phyloP scores from a whole-genome alignment of 129 eudicot genomes.

The Pseudognaphalium luteoalbum region DNA sequence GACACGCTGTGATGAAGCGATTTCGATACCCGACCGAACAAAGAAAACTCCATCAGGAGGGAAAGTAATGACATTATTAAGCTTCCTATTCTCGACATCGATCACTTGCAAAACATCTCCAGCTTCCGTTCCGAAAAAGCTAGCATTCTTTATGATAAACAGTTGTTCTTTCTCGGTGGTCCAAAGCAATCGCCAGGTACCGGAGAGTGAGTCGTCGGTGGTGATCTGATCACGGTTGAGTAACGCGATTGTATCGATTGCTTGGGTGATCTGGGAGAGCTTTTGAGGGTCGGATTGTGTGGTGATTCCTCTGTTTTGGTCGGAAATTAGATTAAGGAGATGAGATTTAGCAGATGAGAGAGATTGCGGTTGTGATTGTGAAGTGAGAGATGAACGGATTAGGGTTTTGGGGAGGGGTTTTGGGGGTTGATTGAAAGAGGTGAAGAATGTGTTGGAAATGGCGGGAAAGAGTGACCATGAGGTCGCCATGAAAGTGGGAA shows the following conservation, averaged over 20 bases:
- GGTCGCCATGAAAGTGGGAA: constrained; percentile 55
- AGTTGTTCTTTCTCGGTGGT: constrained; percentile 95
- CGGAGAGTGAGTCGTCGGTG: constrained; percentile 60
- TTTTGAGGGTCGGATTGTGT: constrained; percentile 69
- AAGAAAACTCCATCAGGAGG: constrained; percentile 94
- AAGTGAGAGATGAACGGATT: constrained; percentile 57
- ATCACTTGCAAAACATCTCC: constrained; percentile 96
- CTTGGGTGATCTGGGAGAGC: constrained; percentile 59
- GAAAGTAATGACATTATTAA: constrained; percentile 85
- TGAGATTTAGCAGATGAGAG: constrained; percentile 58
- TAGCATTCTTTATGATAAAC: constrained; percentile 66
- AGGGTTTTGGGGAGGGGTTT: constrained; percentile 17
- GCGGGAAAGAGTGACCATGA: constrained; percentile 59
- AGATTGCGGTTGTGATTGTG: constrained; percentile 56
- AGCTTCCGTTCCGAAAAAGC: constrained; percentile 62
- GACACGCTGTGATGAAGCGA: constrained; percentile 78
- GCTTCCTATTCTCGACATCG: constrained; percentile 57
- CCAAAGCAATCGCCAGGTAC: constrained; percentile 93
- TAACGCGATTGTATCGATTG: constrained; percentile 57
- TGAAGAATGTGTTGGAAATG: constrained; percentile 35
- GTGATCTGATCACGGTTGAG: constrained; percentile 60
- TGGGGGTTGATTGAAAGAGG: constrained; percentile 30
- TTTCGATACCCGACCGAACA: constrained; percentile 69
- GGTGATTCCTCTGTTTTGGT: constrained; percentile 77
- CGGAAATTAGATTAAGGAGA: constrained; percentile 71